phyloP scores from a whole-genome alignment of 345 rosid genomes.

The Brassica cretica region DNA sequence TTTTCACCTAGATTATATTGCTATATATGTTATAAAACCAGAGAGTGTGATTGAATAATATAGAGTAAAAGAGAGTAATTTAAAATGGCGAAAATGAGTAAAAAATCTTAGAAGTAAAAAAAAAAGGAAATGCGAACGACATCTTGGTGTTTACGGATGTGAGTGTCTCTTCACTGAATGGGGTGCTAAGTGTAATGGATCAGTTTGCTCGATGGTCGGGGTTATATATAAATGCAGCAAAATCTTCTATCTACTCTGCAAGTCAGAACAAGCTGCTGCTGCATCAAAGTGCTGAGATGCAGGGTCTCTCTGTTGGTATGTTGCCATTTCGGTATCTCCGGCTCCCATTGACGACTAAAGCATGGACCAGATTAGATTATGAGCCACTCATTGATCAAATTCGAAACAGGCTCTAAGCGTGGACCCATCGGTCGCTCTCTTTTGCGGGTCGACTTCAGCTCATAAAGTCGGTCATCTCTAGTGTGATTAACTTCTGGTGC shows the following conservation, averaged over 20 bases:
- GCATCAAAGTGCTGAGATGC: background rate
- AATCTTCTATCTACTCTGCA: background rate
- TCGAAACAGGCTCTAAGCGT: background rate
- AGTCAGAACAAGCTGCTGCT: background rate
- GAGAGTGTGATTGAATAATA: too few relatives aligned
- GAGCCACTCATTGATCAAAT: background rate
- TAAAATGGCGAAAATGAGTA: too few relatives aligned
- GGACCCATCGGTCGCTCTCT: background rate
- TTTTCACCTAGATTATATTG: too few relatives aligned
- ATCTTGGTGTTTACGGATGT: too few relatives aligned
- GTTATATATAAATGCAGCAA: background rate
- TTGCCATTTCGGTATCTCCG: background rate
- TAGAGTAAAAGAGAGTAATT: too few relatives aligned
- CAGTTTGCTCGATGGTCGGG: too few relatives aligned
- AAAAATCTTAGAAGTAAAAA: too few relatives aligned
- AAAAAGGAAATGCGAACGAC: too few relatives aligned
- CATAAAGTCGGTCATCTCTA: background rate
- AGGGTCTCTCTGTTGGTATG: background rate
- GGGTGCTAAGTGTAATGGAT: too few relatives aligned
- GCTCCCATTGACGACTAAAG: background rate
- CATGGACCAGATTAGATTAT: background rate
- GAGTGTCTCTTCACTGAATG: too few relatives aligned
- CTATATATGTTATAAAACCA: too few relatives aligned
- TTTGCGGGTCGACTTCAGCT: background rate
- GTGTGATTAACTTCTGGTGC: background rate